phyloP scores from a whole-genome alignment of 768 basidiomycete species.

The Scleroderma bovista region DNA sequence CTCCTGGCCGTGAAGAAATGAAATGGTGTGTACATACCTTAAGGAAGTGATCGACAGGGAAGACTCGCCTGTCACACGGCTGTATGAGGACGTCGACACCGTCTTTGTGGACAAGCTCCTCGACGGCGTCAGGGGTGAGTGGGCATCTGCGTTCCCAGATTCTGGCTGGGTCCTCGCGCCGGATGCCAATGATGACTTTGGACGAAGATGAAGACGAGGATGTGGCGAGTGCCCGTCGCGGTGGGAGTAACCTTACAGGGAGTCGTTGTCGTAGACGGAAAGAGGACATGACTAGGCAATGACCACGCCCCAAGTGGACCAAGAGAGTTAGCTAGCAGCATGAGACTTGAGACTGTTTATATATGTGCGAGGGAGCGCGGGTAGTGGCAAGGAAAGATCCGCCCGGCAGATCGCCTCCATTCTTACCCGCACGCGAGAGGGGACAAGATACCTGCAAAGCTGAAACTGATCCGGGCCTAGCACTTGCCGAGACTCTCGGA shows the following conservation, averaged over 20 bases:
- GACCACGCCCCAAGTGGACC: too few relatives aligned
- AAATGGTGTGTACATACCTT: constrained; percentile 39
- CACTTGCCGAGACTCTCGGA: too few relatives aligned
- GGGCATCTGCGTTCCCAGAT: constrained; percentile 88
- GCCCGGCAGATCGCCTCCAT: too few relatives aligned
- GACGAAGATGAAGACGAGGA: constrained; percentile 11
- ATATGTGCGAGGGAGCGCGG: too few relatives aligned
- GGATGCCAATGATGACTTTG: constrained; percentile 46
- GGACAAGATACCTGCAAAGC: too few relatives aligned
- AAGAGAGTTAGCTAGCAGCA: too few relatives aligned
- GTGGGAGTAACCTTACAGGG: constrained; percentile 7
- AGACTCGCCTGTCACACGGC: constrained; percentile 72
- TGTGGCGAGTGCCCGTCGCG: constrained; percentile 20
- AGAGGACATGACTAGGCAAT: too few relatives aligned
- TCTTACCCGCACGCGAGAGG: too few relatives aligned
- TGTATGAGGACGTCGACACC: constrained; percentile 69
- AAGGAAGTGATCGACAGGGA: constrained; percentile 54
- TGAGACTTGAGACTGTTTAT: too few relatives aligned
- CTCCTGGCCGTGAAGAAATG: too few relatives aligned
- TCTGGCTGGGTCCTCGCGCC: constrained; percentile 73
- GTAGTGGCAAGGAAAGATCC: too few relatives aligned
- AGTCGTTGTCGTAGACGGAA: not conserved
- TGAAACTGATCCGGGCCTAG: too few relatives aligned
- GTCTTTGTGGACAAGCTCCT: constrained; percentile 48
- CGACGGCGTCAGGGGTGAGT: constrained; percentile 70